Percentiles rank a stretch among this genome's conserved stretches.
These are phyloP conservation scores for Starmerella cellae DNA, from an alignment of 805 yeast species.

Conservation along the genomic window DNA sequence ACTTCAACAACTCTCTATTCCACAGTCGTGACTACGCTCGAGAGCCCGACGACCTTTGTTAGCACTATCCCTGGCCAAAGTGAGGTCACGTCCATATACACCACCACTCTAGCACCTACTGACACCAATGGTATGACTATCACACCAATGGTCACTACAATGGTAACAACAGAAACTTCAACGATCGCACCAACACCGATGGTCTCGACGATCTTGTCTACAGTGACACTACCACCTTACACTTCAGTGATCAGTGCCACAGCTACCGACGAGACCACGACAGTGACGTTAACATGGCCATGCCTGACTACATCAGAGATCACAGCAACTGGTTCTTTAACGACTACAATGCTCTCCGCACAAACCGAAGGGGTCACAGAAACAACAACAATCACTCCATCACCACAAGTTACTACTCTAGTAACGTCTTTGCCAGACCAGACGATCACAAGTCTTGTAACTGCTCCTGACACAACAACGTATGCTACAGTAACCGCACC, in stretches of 20 bases:
- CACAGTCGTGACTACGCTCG: conserved; percentile 6
- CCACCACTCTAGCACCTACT: background rate
- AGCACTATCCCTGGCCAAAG: conserved; percentile 13
- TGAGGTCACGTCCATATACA: conserved; percentile 4
- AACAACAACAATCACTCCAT: background rate
- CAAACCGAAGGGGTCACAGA: conserved; percentile 5
- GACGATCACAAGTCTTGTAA: conserved; percentile 4
- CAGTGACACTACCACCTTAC: conserved; percentile 11
- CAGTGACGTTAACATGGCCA: conserved; percentile 9
- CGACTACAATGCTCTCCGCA: conserved; percentile 6
- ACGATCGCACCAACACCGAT: background rate
- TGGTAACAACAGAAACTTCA: background rate
- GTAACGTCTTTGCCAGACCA: conserved; percentile 4
- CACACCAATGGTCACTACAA: background rate
- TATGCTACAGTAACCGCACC: conserved; percentile 3
- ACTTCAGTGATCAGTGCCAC: conserved; percentile 8
- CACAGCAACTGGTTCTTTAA: conserved; percentile 3
- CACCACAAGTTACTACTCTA: conserved; percentile 2
- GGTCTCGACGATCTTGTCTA: background rate
- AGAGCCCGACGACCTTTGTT: conserved; percentile 1
- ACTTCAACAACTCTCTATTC: conserved; percentile 4
- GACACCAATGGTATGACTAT: background rate
- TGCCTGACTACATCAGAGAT: conserved; percentile 7
- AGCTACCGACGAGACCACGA: conserved; percentile 8
- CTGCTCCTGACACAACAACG: conserved; percentile 5